Evolutionary conservation across 2,329 filamentous ascomycete genomes (phyloP).

Genomic region (Calonectria multiphialidica): DNA sequence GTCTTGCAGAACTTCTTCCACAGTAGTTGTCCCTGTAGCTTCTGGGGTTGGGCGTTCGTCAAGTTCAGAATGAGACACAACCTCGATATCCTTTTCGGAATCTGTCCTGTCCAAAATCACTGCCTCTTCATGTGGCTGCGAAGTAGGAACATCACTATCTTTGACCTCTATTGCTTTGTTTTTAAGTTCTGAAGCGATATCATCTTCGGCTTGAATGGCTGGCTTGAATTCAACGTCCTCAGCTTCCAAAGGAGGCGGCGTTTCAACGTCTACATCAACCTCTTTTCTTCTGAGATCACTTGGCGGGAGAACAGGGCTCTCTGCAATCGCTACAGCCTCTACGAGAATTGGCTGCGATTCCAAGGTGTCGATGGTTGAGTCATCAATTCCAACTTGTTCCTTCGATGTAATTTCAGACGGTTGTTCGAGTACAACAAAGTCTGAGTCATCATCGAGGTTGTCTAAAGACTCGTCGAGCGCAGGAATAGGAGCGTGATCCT

Average conservation of each 20-base stretch:
- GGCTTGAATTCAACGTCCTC: neutral
- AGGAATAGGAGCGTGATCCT: neutral
- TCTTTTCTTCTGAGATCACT: neutral
- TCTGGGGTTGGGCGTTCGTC: neutral
- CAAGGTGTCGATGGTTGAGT: neutral
- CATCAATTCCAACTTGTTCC: neutral
- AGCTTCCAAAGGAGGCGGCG: neutral
- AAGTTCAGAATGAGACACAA: neutral
- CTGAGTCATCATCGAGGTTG: neutral
- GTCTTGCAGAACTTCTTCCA: neutral
- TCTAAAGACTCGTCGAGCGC: neutral
- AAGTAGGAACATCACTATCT: neutral
- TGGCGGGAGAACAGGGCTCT: constrained; percentile 16
- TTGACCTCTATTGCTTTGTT: neutral
- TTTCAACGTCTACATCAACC: constrained; percentile 6
- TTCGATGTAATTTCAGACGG: neutral
- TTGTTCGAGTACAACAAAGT: neutral
- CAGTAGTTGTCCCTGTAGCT: neutral
- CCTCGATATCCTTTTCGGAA: neutral
- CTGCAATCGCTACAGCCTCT: neutral
- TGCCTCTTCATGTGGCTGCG: neutral
- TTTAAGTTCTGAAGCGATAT: neutral
- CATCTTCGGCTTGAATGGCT: neutral
- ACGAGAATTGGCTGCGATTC: neutral
- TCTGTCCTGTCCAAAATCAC: neutral